A percentile compares a stretch with the other conserved stretches of the same genome.
Conservation (phyloP, 805 yeast species). For the Candida ovalis region DNA sequence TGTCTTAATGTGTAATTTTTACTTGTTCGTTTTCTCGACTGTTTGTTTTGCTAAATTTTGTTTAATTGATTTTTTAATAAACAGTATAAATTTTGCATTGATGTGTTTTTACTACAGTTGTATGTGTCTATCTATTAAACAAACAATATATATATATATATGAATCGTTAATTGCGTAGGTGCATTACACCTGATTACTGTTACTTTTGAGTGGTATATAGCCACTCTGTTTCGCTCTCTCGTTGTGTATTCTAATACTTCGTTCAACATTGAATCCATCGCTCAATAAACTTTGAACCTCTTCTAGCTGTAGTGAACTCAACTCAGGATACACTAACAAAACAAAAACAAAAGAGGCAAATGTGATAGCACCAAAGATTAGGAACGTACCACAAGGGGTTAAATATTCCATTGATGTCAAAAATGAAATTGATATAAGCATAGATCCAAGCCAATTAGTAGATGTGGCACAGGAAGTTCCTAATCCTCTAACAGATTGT, state of each 20-base stretch:
- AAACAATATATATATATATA: too few species aligned
- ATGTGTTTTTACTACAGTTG: too few species aligned
- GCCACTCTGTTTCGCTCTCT: background rate
- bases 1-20: background rate
- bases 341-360: conserved; percentile 40
- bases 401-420: conserved; percentile 89
- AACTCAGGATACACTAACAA: conserved; percentile 49
- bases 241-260: conserved; percentile 31
- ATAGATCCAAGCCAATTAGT: conserved; percentile 95
- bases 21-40: background rate
- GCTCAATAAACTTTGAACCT: conserved; percentile 41
- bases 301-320: conserved; percentile 49
- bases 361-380: conserved; percentile 43
- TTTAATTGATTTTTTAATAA: too few species aligned
- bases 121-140: too few species aligned
- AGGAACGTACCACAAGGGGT: conserved; percentile 92
- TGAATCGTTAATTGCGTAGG: too few species aligned
- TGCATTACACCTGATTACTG: background rate
- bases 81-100: too few species aligned
- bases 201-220: background rate
- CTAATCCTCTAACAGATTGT: conserved; percentile 88
- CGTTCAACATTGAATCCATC: conserved; percentile 46
- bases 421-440: conserved; percentile 84
- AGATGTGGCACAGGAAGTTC: conserved; percentile 86
- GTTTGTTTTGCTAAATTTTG: too few species aligned